Percentiles rank a stretch among this genome's conserved stretches.
phyloP scores from a whole-genome alignment of 495 filamentous ascomycete species.

The Rostrohypoxylon terebratum region DNA sequence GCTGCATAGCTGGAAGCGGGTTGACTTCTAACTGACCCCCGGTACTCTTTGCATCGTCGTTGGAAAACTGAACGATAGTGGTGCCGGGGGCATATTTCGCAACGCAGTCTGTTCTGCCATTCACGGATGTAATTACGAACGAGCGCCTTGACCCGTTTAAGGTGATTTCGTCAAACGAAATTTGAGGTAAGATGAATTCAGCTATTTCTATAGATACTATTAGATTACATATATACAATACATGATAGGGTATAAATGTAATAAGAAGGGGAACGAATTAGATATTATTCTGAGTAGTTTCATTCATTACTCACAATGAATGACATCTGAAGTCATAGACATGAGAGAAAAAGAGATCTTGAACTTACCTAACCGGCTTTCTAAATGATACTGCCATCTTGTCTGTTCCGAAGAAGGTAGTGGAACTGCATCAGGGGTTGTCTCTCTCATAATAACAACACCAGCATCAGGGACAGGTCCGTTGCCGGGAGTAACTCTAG shows the following conservation, averaged over 20 bases:
- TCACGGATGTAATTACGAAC: conserved; percentile 61
- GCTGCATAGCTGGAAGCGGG: conserved; percentile 72
- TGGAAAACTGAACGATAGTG: conserved; percentile 52
- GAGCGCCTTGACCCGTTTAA: conserved; percentile 59
- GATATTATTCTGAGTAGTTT: conserved; percentile 22
- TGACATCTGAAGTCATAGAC: background rate
- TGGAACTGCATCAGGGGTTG: conserved; percentile 32
- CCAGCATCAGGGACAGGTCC: conserved; percentile 43
- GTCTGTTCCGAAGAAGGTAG: conserved; percentile 56
- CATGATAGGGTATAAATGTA: background rate
- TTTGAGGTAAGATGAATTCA: conserved; percentile 61
- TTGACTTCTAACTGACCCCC: conserved; percentile 55
- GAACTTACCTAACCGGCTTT: conserved; percentile 65
- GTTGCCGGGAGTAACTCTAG: conserved; percentile 41
- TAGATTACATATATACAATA: conserved; percentile 24
- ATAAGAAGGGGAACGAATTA: background rate
- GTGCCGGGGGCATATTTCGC: conserved; percentile 54
- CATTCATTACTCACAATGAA: conserved; percentile 17
- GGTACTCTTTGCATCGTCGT: conserved; percentile 32
- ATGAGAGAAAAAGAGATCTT: background rate
- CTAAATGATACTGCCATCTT: conserved; percentile 74
- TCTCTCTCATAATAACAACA: conserved; percentile 45
- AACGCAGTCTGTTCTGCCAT: conserved; percentile 53
- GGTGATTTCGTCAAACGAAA: conserved; percentile 61
- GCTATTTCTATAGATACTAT: conserved; percentile 50